Percentiles rank a stretch among this genome's conserved stretches.
phyloP scores from a whole-genome alignment of 352 stramenopile species.

The Phytopythium boreale region DNA sequence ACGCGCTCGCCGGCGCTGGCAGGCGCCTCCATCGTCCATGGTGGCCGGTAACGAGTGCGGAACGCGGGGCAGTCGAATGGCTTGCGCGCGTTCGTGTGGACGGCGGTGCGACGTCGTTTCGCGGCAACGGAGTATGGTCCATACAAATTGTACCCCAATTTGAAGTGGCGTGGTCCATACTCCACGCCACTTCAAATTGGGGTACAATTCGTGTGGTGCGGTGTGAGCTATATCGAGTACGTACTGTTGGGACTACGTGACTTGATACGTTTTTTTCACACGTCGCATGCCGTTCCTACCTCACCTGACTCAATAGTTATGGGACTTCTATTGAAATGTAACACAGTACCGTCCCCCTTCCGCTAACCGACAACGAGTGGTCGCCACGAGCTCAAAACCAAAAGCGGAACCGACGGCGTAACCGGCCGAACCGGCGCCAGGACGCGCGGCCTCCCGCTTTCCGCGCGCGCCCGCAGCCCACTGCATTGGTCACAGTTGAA shows the following conservation, averaged over 20 bases:
- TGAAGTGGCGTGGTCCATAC: too few species aligned
- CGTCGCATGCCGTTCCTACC: background rate
- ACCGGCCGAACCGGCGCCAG: background rate
- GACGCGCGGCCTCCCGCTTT: background rate
- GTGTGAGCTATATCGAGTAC: background rate
- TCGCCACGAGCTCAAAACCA: background rate
- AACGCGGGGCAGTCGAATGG: background rate
- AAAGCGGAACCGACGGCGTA: background rate
- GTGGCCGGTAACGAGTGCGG: background rate
- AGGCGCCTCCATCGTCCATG: background rate
- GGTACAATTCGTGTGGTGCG: too few species aligned
- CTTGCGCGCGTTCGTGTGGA: background rate
- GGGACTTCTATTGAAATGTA: background rate
- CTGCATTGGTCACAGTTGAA: background rate
- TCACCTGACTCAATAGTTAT: background rate
- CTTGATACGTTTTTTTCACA: too few species aligned
- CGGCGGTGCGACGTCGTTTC: constrained; percentile 3
- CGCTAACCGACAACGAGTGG: background rate
- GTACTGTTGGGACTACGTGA: too few species aligned
- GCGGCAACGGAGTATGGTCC: background rate
- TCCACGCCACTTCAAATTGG: background rate
- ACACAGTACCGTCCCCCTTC: background rate
- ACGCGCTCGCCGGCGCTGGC: background rate
- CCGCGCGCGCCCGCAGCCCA: too few species aligned
- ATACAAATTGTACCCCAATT: too few species aligned